Conservation (phyloP, 2,329 filamentous ascomycete genomes). For the Microdochium trichocladiopsis region DNA sequence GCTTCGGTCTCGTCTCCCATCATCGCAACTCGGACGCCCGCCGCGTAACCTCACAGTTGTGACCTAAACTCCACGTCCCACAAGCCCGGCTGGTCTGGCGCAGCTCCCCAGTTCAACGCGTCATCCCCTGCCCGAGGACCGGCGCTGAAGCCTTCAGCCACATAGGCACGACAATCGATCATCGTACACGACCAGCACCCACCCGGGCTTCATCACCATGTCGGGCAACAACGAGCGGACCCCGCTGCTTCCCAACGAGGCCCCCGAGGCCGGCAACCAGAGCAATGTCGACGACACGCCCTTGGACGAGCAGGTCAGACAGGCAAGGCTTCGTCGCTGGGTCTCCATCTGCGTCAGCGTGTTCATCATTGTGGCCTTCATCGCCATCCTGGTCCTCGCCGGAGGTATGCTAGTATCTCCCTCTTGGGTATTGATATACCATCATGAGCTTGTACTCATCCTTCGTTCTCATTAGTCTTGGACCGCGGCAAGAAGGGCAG, state of each 20-base stretch:
- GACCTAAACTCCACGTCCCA: too few relatives aligned
- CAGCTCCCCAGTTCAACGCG: not conserved
- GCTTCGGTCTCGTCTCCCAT: too few relatives aligned
- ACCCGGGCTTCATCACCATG: not conserved
- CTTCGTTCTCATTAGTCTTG: not conserved
- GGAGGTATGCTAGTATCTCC: conserved; percentile 12
- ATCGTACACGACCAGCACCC: not conserved
- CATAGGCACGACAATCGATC: not conserved
- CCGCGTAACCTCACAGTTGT: not conserved
- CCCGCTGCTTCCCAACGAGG: not conserved
- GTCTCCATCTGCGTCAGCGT: conserved; percentile 18
- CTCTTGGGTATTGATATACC: not conserved
- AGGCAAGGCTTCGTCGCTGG: conserved; percentile 19
- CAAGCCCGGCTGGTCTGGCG: not conserved
- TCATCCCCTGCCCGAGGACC: not conserved
- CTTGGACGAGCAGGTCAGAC: conserved; percentile 11
- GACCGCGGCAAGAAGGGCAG: conserved; percentile 3
- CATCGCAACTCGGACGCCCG: not conserved
- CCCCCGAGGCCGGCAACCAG: not conserved
- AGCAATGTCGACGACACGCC: not conserved
- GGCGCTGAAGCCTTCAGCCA: not conserved
- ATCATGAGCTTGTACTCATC: not conserved
- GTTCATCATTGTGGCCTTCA: conserved; percentile 18
- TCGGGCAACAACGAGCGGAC: not conserved
- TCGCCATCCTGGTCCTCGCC: conserved; percentile 19